Evolutionary conservation across 2,329 filamentous ascomycete genomes (phyloP), one percentile per base, ranked within the genome.

Genomic region (Stachybotrys elegans): DNA sequence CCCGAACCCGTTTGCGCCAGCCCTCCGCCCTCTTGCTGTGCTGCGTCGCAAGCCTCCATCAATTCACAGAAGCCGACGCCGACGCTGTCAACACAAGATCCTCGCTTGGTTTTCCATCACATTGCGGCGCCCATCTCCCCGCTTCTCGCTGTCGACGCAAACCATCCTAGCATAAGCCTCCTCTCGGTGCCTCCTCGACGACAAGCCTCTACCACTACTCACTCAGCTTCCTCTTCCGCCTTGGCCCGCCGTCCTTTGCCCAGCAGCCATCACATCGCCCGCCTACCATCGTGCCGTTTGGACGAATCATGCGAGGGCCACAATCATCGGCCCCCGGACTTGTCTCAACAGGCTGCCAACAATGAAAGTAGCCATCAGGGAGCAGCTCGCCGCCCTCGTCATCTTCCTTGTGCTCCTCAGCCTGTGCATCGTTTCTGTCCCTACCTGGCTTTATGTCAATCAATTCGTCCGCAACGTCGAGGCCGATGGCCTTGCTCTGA

Each of bases 301-400:
- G n/a, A n/a, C n/a, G n/a, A n/a, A n/a, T n/a, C n/a, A 58, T 58
- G 56, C 56, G n/a, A 51, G 56, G 47, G 53, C 56, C 56, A 48
- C 41, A 49, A 45, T 36, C 46, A 44, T 51, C 45, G 42, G 41
- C 45, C 48, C 39, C 49, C 44, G 38, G 39, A 43, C 47, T 45
- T 44, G 49, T 46, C 47, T 39, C 49, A 48, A 41, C 56, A 58
- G 48, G 48, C 53, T 54, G 51, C 51, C 56, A 49, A 62, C 44
- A 46, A 92, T 95, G 88, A 82, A 89, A 64, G 81, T 95, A 62
- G 84, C 86, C 46, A 95, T 95, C 58, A 80, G 89, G 54, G 84
- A 91, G 69, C 91, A 96, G 77, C 76, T 96, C 56, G 88, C 82
- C 53, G 75, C 83, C 63, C 75, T 95, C 51, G 88, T 95, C 57